Conservation (phyloP, 306 rosid genomes). For the Castanea sativa region DNA sequence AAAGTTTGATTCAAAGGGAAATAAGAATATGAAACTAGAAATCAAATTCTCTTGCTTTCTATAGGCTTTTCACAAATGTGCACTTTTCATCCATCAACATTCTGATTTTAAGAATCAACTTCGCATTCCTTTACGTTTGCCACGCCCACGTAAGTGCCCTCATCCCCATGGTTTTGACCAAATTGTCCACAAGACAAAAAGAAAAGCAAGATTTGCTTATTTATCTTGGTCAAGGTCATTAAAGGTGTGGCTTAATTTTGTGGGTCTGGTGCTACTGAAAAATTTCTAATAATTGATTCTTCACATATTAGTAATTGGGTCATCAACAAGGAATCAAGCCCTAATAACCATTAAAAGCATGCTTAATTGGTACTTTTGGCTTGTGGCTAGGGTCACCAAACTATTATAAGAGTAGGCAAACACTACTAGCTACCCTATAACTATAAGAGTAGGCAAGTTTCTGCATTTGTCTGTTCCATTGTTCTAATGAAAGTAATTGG, state of each 20-base stretch:
- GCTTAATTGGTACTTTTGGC: not conserved
- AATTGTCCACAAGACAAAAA: not conserved
- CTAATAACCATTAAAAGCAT: not conserved
- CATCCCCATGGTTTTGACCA: constrained; percentile 9
- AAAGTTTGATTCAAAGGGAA: too few relatives aligned
- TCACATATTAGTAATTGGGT: not conserved
- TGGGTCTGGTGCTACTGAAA: not conserved
- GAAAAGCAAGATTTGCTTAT: not conserved
- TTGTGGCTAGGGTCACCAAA: not conserved
- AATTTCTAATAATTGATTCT: not conserved
- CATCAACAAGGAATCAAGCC: not conserved
- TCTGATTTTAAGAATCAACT: not conserved
- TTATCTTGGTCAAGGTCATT: not conserved
- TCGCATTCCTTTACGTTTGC: too few relatives aligned
- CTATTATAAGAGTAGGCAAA: not conserved
- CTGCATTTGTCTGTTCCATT: not conserved
- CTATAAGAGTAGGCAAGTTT: not conserved
- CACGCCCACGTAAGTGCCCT: not conserved
- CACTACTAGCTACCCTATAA: not conserved
- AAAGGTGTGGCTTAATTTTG: not conserved
- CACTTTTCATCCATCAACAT: constrained; percentile 17
- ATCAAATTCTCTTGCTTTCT: too few relatives aligned
- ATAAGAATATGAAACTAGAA: too few relatives aligned
- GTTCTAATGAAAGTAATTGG: too few relatives aligned
- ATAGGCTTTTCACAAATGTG: not conserved